Conservation (phyloP, 192 early-diverging fungal species). For the Coemansia sp. region DNA sequence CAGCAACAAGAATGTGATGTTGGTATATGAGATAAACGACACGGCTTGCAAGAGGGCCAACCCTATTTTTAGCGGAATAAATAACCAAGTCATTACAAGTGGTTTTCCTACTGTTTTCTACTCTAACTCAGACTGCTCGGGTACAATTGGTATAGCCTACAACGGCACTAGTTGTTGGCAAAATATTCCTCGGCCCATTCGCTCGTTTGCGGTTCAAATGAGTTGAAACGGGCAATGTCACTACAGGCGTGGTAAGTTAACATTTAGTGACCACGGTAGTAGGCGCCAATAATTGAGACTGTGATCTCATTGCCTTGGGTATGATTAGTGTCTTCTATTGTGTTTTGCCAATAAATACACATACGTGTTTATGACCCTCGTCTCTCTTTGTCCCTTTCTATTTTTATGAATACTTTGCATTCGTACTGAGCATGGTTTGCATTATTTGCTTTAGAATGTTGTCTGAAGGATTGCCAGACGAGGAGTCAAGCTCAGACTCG, state of each 20-base stretch:
- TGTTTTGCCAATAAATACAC: too few relatives aligned
- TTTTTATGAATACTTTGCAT: neutral
- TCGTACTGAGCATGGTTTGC: constrained; percentile 13
- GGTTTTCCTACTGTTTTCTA: neutral
- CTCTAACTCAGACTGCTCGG: neutral
- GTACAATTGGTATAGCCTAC: neutral
- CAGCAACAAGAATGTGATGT: neutral
- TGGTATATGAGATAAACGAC: neutral
- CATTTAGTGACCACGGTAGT: too few relatives aligned
- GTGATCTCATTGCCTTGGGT: neutral
- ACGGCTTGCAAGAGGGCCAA: neutral
- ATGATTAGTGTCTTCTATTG: neutral
- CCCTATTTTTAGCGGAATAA: neutral
- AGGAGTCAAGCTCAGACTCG: neutral
- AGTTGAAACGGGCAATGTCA: too few relatives aligned
- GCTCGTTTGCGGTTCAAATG: neutral
- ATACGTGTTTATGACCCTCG: neutral
- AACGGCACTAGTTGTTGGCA: neutral
- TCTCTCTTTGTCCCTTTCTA: neutral
- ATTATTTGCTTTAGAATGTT: neutral
- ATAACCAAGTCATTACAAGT: neutral
- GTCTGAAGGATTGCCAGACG: neutral
- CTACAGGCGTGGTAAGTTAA: neutral
- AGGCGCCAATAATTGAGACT: neutral
- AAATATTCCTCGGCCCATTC: neutral